Evolutionary conservation across 768 basidiomycete genomes (phyloP).

Genomic region (Kondoa subrosea): DNA sequence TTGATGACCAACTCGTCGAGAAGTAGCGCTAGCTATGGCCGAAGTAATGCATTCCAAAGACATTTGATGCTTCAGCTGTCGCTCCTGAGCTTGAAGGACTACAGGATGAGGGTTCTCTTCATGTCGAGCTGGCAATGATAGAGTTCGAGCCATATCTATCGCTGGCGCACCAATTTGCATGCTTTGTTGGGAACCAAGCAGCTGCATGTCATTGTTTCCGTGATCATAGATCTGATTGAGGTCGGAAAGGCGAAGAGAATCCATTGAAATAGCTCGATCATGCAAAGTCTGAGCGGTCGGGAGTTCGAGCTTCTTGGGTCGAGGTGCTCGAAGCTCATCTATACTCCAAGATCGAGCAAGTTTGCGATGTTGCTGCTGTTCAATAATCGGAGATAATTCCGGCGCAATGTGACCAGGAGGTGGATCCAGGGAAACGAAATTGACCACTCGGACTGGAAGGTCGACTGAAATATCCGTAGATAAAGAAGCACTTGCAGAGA

Average conservation of each 20-base stretch:
- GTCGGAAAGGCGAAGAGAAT: constrained; percentile 11
- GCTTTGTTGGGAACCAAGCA: not conserved
- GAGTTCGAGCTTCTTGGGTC: not conserved
- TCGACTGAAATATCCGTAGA: constrained; percentile 51
- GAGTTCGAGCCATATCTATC: not conserved
- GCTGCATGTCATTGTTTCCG: not conserved
- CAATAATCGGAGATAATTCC: constrained; percentile 9
- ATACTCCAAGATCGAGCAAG: not conserved
- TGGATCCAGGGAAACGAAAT: constrained; percentile 71
- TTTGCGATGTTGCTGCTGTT: constrained; percentile 8
- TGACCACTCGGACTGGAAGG: constrained; percentile 60
- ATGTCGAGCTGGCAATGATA: constrained; percentile 1
- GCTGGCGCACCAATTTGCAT: not conserved
- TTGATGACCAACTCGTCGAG: constrained; percentile 13
- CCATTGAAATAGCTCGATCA: constrained; percentile 10
- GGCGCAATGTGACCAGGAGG: constrained; percentile 37
- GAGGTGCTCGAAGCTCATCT: not conserved
- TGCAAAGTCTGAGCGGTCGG: not conserved
- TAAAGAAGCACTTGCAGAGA: constrained; percentile 46
- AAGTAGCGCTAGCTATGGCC: constrained; percentile 26
- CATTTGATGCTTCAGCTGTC: constrained; percentile 25
- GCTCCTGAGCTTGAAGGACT: constrained; percentile 11
- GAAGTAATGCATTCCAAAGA: constrained; percentile 27
- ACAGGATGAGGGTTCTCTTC: not conserved
- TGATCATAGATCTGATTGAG: constrained; percentile 13